Percentiles rank a stretch among this genome's conserved stretches.
Evolutionary conservation across 1,284 basidiomycete genomes (phyloP).

Genomic region (Mycena sp.): DNA sequence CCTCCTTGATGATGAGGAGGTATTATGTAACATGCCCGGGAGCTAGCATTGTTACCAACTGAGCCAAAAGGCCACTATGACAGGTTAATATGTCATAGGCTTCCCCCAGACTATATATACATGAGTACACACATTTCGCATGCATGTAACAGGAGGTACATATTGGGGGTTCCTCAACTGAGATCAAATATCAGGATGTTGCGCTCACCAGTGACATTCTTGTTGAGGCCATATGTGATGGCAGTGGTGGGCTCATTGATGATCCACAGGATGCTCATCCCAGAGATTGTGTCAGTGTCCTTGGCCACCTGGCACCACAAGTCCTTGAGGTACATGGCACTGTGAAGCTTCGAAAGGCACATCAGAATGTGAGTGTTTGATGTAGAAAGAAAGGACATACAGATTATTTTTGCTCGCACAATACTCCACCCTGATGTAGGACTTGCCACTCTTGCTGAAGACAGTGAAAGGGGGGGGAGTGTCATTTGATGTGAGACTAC

Average conservation of each 20-base stretch:
- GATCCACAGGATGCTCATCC: slow-evolving; percentile 93
- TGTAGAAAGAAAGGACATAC: slow-evolving; percentile 62
- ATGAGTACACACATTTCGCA: too few species aligned
- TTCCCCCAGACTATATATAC: too few species aligned
- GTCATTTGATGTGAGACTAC: too few species aligned
- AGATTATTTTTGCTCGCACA: slow-evolving; percentile 76
- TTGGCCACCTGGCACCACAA: slow-evolving; percentile 98
- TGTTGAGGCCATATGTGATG: slow-evolving; percentile 94
- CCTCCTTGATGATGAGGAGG: slow-evolving; percentile 72
- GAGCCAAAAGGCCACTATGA: too few species aligned
- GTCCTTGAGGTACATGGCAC: slow-evolving; percentile 99
- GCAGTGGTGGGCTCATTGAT: slow-evolving; percentile 97
- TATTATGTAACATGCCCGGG: too few species aligned
- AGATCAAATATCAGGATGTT: slow-evolving; percentile 98
- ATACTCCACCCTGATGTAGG: slow-evolving; percentile 82
- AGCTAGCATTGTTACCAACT: too few species aligned
- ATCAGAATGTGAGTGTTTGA: slow-evolving; percentile 95
- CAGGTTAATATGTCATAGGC: too few species aligned
- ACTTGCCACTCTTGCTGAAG: slow-evolving; percentile 60
- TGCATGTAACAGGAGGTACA: slow-evolving; percentile 73
- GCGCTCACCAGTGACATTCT: slow-evolving; percentile 87
- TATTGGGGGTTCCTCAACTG: slow-evolving; percentile 87
- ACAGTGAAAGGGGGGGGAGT: neutral
- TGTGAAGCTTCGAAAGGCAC: slow-evolving; percentile 84
- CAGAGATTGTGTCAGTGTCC: slow-evolving; percentile 91